Conservation (phyloP, 2,329 filamentous ascomycete species). For the Arthrobotrys entomopaga region DNA sequence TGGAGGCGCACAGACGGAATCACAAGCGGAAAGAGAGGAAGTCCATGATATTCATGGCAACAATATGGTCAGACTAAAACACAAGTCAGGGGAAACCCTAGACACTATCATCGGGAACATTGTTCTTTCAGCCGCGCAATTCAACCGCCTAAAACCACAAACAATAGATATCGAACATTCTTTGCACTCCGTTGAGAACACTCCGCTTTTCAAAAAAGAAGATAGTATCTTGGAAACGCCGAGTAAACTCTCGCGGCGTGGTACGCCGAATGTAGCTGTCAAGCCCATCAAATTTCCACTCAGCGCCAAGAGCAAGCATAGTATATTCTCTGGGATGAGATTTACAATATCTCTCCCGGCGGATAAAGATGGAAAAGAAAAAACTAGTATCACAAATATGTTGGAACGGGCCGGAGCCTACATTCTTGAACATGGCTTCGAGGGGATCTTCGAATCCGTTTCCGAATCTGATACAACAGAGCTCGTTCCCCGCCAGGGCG, state of each 20-base stretch:
- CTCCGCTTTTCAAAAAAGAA: slow-evolving; percentile 26
- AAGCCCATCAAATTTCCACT: slow-evolving; percentile 16
- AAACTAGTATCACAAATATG: slow-evolving; percentile 67
- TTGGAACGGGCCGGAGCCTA: slow-evolving; percentile 78
- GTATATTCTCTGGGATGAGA: slow-evolving; percentile 26
- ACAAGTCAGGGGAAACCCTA: slow-evolving; percentile 16
- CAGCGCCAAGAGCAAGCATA: slow-evolving; percentile 14
- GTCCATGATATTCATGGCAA: slow-evolving; percentile 29
- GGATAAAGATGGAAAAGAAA: slow-evolving; percentile 58
- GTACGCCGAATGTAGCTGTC: slow-evolving; percentile 16
- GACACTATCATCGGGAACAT: slow-evolving; percentile 23
- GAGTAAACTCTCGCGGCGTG: slow-evolving; percentile 23
- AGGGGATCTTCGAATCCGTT: slow-evolving; percentile 73
- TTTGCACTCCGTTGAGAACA: slow-evolving; percentile 11
- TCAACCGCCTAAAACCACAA: slow-evolving; percentile 13
- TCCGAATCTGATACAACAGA: slow-evolving; percentile 55
- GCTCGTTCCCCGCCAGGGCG: slow-evolving; percentile 69
- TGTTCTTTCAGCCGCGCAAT: slow-evolving; percentile 16
- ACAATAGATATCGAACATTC: slow-evolving; percentile 26
- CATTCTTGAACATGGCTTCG: slow-evolving; percentile 79
- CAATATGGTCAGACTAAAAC: slow-evolving; percentile 35
- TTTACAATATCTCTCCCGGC: slow-evolving; percentile 37
- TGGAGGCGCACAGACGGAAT: slow-evolving; percentile 10
- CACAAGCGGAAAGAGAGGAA: slow-evolving; percentile 27
- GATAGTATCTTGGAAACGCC: slow-evolving; percentile 31